These are phyloP conservation scores for Blastobotrys parvus DNA, from an alignment of 805 yeast genomes.

Conservation along the genomic window DNA sequence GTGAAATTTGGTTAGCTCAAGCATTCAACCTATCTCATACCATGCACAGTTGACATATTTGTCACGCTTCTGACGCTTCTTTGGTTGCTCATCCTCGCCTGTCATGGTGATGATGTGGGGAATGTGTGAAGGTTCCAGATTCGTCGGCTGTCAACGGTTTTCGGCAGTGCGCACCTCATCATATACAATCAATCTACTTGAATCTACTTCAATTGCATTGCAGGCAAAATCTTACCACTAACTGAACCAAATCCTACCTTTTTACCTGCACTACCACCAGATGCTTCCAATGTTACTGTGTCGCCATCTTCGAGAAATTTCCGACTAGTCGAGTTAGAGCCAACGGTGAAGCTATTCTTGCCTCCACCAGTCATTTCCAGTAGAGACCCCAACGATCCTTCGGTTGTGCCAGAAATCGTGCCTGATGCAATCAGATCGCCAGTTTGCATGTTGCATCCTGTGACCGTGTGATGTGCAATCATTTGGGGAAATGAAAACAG, in stretches of 20 bases:
- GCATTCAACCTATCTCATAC: no score
- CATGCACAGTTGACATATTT: slow-evolving; percentile 13
- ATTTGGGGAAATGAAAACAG: slow-evolving; percentile 21
- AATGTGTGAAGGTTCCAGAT: no score
- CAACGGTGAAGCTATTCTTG: slow-evolving; percentile 3
- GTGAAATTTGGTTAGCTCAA: neutral
- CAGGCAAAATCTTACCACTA: slow-evolving; percentile 12
- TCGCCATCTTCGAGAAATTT: slow-evolving; percentile 16
- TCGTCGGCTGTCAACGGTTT: no score
- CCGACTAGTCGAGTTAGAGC: slow-evolving; percentile 1
- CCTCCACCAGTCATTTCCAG: slow-evolving; percentile 18
- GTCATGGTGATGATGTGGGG: no score
- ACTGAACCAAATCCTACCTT: slow-evolving; percentile 18
- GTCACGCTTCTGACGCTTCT: slow-evolving; percentile 5
- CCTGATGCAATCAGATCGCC: slow-evolving; percentile 24
- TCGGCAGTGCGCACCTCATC: no score
- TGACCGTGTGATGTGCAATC: slow-evolving; percentile 22
- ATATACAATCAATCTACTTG: no score
- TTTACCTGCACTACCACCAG: slow-evolving; percentile 5
- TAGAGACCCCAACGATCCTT: slow-evolving; percentile 16
- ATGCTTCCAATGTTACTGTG: slow-evolving; percentile 13
- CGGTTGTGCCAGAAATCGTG: slow-evolving; percentile 17
- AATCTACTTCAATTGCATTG: neutral
- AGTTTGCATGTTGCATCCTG: slow-evolving; percentile 18
- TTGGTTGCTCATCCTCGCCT: no score